Evolutionary conservation across 179 eudicot species (phyloP), one percentile per base, ranked within the genome.

Genomic region (Corrigiola litoralis): DNA sequence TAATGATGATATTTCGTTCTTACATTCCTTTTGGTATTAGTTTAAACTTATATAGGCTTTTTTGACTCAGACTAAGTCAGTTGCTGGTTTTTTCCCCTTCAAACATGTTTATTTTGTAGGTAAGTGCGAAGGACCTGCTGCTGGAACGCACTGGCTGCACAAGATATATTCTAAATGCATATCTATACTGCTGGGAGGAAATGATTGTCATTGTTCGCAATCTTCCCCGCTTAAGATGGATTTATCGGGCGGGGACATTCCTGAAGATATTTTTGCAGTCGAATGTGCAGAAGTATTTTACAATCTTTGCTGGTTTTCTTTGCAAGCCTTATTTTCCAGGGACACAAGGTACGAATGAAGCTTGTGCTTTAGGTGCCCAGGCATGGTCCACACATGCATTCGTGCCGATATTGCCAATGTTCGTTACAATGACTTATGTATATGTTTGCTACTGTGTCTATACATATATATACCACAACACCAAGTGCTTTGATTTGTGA

Each of bases 271-370:
- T 49, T 77, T 91, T 50, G 86, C 88, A 25, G 42, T 75, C 55
- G 96, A 91, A 61, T 83, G 79, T 63, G 95, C 99, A 61, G 66
- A 79, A 44, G 58, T 86, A 46, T 75, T 88, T 66, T 91, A 85
- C 71, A 72, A 68, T 65, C 61, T 95, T 38, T 79, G 89, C 75
- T 86, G 83, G 85, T 60, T 80, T 68, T 69, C 78, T 38, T 69
- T 84, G 58, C 79, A 85, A 77, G 71, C 68, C 34, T 71, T 77
- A 13, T 61, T 61, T 33, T 71, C 82, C 63, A 70, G 66, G 51
- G 60, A 71, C 37, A 76, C 68, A 61, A 84, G 97, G 97, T 92
- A 79, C 71, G 70, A 24, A 46, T 42, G 47, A 18, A 23, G 41
- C 60, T 55, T 32, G 45, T 28, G 20, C 17, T 33, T 33, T 17